A percentile compares a stretch with the other conserved stretches of the same genome.
Conservation (phyloP, 495 filamentous ascomycete genomes). For the Trichoderma orchidacearum region DNA sequence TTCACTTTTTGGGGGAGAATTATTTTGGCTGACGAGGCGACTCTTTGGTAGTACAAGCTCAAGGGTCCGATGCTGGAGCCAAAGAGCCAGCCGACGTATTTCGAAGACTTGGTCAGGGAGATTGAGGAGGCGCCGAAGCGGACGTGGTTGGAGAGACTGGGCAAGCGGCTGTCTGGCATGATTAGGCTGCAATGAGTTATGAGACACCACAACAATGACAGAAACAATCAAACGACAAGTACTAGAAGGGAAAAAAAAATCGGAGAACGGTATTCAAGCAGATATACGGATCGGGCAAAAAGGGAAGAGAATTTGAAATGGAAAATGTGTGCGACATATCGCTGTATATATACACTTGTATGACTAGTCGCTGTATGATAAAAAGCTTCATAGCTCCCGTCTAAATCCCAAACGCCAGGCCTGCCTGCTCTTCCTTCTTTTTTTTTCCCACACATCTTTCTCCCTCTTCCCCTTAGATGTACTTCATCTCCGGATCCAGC, state of each 20-base stretch:
- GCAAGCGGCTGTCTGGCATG: slow-evolving; percentile 49
- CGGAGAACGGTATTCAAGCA: not conserved
- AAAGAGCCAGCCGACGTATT: slow-evolving; percentile 63
- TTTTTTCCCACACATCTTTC: not conserved
- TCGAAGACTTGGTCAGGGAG: slow-evolving; percentile 56
- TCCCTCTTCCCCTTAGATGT: slow-evolving; percentile 41
- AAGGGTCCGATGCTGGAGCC: slow-evolving; percentile 48
- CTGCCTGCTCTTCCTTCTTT: not conserved
- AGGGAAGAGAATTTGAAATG: not conserved
- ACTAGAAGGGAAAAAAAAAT: not conserved
- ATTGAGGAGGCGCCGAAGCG: slow-evolving; percentile 56
- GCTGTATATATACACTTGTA: slow-evolving; percentile 1
- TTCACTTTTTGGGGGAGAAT: not conserved
- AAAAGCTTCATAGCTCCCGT: not conserved
- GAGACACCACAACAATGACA: not conserved
- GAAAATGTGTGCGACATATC: not conserved
- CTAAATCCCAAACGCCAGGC: slow-evolving; percentile 4
- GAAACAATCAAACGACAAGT: not conserved
- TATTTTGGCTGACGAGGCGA: not conserved
- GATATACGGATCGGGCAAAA: not conserved
- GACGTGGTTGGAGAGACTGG: slow-evolving; percentile 38
- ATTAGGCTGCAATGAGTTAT: slow-evolving; percentile 36
- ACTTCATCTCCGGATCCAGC: slow-evolving; percentile 72
- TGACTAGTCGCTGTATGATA: not conserved
- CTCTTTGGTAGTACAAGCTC: slow-evolving; percentile 45